Conservation (phyloP, 495 filamentous ascomycete species). For the Neurospora sp. region DNA sequence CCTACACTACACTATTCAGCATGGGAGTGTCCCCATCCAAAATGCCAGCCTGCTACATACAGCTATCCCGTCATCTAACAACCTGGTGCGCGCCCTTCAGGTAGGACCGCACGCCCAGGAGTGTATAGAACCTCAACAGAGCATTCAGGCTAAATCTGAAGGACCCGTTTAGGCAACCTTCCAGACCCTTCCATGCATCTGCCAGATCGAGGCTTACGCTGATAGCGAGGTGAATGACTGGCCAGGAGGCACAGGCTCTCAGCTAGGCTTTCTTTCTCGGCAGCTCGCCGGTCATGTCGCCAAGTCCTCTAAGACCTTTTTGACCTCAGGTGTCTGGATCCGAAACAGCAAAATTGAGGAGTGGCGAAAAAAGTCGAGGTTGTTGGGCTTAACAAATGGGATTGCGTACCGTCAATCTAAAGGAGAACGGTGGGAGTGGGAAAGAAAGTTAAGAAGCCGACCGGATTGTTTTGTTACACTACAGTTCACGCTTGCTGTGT, state of each 20-base stretch:
- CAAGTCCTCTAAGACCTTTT: too few species aligned
- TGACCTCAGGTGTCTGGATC: too few species aligned
- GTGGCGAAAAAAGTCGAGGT: neutral
- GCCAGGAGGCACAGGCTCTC: neutral
- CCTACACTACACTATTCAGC: neutral
- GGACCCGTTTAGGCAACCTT: neutral
- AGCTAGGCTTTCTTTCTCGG: neutral
- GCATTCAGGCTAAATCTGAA: neutral
- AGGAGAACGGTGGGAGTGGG: neutral
- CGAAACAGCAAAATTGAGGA: neutral
- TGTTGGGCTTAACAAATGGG: neutral
- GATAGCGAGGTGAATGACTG: neutral
- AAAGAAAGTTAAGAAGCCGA: too few species aligned
- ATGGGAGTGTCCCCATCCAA: neutral
- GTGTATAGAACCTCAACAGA: neutral
- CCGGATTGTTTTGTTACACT: neutral
- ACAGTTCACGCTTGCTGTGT: neutral
- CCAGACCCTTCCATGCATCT: neutral
- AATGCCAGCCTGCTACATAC: neutral
- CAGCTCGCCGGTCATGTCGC: neutral
- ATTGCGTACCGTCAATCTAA: neutral
- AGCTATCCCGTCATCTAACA: neutral
- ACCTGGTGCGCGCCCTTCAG: neutral
- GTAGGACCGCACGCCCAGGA: too few species aligned
- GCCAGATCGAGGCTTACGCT: neutral